phyloP scores from a whole-genome alignment of 352 stramenopile species.

The Saprolegnia diclina region DNA sequence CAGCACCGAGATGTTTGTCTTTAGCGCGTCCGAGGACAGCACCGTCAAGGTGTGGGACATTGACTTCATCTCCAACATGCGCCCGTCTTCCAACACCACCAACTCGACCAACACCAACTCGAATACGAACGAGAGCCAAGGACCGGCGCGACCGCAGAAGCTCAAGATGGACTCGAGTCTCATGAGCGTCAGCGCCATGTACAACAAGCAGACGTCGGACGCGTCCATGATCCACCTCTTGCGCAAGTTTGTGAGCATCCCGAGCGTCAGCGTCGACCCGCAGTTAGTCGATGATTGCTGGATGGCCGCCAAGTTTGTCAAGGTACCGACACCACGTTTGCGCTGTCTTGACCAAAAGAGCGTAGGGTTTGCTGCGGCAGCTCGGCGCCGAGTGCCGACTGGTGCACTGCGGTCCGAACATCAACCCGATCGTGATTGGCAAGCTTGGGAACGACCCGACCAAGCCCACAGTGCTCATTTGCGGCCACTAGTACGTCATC shows the following conservation, averaged over 20 bases:
- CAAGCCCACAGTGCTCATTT: constrained; percentile 25
- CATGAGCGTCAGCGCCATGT: constrained; percentile 4
- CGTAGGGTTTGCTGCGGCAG: constrained; percentile 24
- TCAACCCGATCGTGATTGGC: constrained; percentile 26
- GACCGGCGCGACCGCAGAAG: too few species aligned
- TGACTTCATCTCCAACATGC: constrained; percentile 27
- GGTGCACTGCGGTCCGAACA: constrained; percentile 23
- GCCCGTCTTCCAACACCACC: neutral
- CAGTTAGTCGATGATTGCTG: constrained; percentile 24
- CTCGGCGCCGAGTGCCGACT: constrained; percentile 23
- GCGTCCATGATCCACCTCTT: constrained; percentile 25
- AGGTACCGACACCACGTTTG: too few species aligned
- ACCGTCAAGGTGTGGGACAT: constrained; percentile 25
- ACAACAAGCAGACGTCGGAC: constrained; percentile 25
- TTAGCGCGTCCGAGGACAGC: constrained; percentile 25
- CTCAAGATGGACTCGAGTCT: constrained; percentile 22
- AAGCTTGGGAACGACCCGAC: constrained; percentile 24
- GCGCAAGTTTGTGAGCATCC: constrained; percentile 23
- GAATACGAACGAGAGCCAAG: neutral
- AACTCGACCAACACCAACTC: neutral
- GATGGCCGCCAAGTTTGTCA: constrained; percentile 26
- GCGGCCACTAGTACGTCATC: constrained; percentile 27
- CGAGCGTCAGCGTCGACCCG: constrained; percentile 25
- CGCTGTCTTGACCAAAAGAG: neutral
- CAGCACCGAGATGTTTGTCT: constrained; percentile 25